Base-by-base conservation (phyloP, 2,329 filamentous ascomycete species). In the Colletotrichum magnum region DNA sequence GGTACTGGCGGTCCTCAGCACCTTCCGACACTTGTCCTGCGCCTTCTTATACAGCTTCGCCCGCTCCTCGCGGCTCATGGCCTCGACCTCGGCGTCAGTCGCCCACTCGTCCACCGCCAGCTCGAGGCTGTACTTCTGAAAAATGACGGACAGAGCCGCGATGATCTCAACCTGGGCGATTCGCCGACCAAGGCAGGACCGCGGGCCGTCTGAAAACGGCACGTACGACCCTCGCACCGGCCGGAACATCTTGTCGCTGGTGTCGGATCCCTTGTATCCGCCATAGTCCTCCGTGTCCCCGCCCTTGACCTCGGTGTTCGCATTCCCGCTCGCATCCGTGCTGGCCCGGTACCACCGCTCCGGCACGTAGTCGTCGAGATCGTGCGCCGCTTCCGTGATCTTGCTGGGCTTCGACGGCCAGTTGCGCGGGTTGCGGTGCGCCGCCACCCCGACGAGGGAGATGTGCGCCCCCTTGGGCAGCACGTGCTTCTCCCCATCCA, bases 341-440 rank as follows among this genome's bases (percentile, higher is more conserved):
- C 72, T 73, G 28, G 75, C 77, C 24, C 82, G 79, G 71, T 93
- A 87, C 93, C 93, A 95, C 51, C 93, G 87, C 78, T 93, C 90
- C 0, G 93, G 92, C 56, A 89, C 83, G 78, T 90, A 95, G 67
- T 92, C 87, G 61, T 91, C 84, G 1, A 93, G 79, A 73, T 95
- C 92, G 58, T 87, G 80, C 18, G 79, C 70, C 26, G 77, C 79
- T 0, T 76, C 79, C 0, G 80, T 80, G 21, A 85, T 75, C 70
- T 80, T 81, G 73, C 85, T 86, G 18, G 82, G 82, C 69, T 79
- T 77, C 64, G 85, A 76, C 13, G 92, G 92, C 93, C 93, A 95
- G 78, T 91, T 90, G 57, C 87, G 88, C 12, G 92, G 92, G 77
- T 94, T 93, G 45, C 89, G 86, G 60, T 94, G 92, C 2, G 84